Conservation (phyloP, 176 grass and related monocot species). For the Elymus sibiricus region DNA sequence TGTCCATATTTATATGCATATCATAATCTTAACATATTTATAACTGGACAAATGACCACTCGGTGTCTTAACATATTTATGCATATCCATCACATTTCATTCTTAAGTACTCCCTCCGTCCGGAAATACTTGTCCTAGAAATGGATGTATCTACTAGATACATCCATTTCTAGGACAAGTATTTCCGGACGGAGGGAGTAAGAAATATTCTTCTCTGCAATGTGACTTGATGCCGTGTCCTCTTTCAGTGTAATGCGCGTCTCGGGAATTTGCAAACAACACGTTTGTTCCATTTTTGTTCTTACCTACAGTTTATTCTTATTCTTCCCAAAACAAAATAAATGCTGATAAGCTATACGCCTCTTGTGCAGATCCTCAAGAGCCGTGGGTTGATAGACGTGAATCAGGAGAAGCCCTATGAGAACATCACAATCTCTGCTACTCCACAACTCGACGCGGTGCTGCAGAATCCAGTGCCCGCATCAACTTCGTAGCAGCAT, state of each 20-base stretch:
- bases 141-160: no score
- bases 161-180: no score
- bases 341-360: background rate
- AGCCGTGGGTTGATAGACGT: slow-evolving; percentile 51
- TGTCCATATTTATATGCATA: no score
- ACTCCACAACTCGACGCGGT: slow-evolving; percentile 46
- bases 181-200: no score
- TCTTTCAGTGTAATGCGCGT: background rate
- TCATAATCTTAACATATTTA: no score
- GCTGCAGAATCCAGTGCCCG: slow-evolving; percentile 3
- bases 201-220: background rate
- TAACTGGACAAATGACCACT: no score
- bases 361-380: slow-evolving; percentile 61
- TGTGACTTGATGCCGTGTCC: background rate
- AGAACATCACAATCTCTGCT: slow-evolving; percentile 46
- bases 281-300: background rate
- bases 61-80: no score
- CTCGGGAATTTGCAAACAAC: background rate
- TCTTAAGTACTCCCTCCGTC: no score
- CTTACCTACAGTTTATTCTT: background rate
- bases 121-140: no score
- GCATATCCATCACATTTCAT: background rate
- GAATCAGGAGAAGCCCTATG: slow-evolving; percentile 57
- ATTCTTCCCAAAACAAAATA: background rate
- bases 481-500: background rate